Conservation (phyloP, 2,329 filamentous ascomycete species). For the Aureobasidium sp. region DNA sequence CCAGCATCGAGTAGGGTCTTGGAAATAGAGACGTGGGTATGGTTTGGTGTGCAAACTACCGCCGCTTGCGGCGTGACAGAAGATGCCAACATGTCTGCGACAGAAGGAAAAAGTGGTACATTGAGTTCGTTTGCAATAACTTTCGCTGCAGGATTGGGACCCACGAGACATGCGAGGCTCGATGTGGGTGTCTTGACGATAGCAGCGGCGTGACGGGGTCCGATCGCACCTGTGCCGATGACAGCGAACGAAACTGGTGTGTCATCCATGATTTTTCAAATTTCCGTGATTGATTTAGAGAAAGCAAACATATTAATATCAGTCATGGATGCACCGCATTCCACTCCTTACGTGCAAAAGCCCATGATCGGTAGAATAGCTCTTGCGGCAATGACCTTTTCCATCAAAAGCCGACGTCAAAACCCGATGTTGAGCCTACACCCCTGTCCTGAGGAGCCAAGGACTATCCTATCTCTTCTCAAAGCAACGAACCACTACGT, state of each 20-base stretch:
- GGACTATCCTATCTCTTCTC: no score
- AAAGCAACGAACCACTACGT: background rate
- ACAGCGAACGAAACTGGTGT: conserved; percentile 31
- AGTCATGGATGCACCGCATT: background rate
- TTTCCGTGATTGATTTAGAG: no score
- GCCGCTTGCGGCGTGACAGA: conserved; percentile 43
- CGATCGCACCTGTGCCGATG: conserved; percentile 44
- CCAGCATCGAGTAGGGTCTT: conserved; percentile 42
- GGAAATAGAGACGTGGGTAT: conserved; percentile 48
- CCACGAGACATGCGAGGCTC: conserved; percentile 23
- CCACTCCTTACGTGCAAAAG: background rate
- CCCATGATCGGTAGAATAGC: background rate
- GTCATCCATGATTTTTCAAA: no score
- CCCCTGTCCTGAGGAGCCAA: no score
- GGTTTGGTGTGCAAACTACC: conserved; percentile 54
- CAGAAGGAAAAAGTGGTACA: conserved; percentile 27
- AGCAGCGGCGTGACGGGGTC: conserved; percentile 43
- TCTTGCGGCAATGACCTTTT: background rate
- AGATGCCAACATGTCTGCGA: conserved; percentile 39
- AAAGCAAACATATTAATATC: no score
- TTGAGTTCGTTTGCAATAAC: background rate
- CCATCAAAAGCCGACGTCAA: background rate
- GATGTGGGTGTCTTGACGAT: conserved; percentile 34
- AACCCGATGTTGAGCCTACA: background rate
- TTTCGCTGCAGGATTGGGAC: background rate